phyloP scores from a whole-genome alignment of 495 filamentous ascomycete genomes.

The Parathielavia hyrcaniae region DNA sequence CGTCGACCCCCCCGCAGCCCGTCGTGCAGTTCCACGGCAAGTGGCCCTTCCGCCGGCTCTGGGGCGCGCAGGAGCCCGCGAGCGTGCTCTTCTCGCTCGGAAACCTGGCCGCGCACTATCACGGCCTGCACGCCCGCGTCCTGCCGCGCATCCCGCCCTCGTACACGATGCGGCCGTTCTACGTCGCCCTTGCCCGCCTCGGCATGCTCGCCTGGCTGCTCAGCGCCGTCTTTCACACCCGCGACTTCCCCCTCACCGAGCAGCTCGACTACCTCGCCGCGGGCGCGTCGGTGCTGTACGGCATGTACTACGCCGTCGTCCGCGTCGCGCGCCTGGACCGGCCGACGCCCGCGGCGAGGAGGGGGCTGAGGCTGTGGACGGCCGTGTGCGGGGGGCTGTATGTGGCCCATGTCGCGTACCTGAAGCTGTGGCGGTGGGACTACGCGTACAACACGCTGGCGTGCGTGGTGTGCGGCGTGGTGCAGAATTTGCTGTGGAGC shows the following conservation, averaged over 20 bases:
- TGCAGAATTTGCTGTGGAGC: constrained; percentile 81
- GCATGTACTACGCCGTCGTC: constrained; percentile 75
- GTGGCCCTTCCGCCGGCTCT: constrained; percentile 88
- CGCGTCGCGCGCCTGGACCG: constrained; percentile 76
- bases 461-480: constrained; percentile 74
- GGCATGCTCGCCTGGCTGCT: constrained; percentile 79
- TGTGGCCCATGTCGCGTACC: constrained; percentile 70
- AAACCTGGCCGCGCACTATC: constrained; percentile 81
- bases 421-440: constrained; percentile 82
- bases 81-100: constrained; percentile 87
- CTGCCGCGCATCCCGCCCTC: constrained; percentile 58
- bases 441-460: constrained; percentile 97
- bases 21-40: constrained; percentile 97
- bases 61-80: constrained; percentile 92
- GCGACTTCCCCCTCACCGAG: constrained; percentile 82
- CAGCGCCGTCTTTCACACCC: constrained; percentile 82
- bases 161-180: constrained; percentile 76
- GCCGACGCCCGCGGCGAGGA: constrained; percentile 49
- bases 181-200: constrained; percentile 72
- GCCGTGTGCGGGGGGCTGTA: constrained; percentile 64
- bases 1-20: constrained; percentile 48
- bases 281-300: constrained; percentile 84
- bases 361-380: constrained; percentile 67
- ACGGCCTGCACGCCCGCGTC: constrained; percentile 61
- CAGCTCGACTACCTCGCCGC: constrained; percentile 95